These are phyloP conservation scores for Hagleromyces aurorensis DNA, from an alignment of 805 yeast species.

Conservation along the genomic window DNA sequence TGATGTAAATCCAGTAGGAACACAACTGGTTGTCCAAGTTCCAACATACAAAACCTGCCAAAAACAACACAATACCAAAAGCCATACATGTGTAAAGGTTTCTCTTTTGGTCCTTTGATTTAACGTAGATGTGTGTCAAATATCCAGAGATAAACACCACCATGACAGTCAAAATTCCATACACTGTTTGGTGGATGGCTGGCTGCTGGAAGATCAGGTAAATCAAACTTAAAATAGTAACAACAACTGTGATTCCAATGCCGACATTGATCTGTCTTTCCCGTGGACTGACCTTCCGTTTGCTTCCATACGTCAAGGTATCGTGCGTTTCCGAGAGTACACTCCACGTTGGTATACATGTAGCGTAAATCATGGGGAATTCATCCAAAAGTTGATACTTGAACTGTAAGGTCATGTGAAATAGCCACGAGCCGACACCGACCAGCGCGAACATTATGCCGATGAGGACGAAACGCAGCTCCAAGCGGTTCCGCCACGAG, in stretches of 20 bases:
- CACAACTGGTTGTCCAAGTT: conserved; percentile 83
- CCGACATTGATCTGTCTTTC: conserved; percentile 14
- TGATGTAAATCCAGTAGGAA: conserved; percentile 41
- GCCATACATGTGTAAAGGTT: conserved; percentile 48
- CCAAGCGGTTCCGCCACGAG: conserved; percentile 53
- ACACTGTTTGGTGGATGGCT: conserved; percentile 80
- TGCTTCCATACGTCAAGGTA: conserved; percentile 6
- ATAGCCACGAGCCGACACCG: conserved; percentile 90
- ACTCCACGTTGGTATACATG: conserved; percentile 90
- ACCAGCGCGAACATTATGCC: conserved; percentile 80
- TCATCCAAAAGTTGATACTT: conserved; percentile 90
- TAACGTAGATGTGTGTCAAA: conserved; percentile 48
- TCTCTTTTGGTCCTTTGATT: conserved; percentile 40
- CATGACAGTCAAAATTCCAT: conserved; percentile 65
- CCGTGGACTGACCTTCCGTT: conserved; percentile 3
- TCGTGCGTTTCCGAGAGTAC: conserved; percentile 53
- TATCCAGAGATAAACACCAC: conserved; percentile 54
- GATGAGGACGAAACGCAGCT: conserved; percentile 59
- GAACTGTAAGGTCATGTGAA: conserved; percentile 91
- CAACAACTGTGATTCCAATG: conserved; percentile 10
- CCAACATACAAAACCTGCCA: conserved; percentile 78
- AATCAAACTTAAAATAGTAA: conserved; percentile 30
- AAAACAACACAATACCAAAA: conserved; percentile 54
- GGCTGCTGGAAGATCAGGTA: conserved; percentile 75
- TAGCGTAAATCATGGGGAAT: conserved; percentile 96